Base-by-base conservation (phyloP, 2,329 filamentous ascomycete genomes). In the Aurifilum marmelostoma region DNA sequence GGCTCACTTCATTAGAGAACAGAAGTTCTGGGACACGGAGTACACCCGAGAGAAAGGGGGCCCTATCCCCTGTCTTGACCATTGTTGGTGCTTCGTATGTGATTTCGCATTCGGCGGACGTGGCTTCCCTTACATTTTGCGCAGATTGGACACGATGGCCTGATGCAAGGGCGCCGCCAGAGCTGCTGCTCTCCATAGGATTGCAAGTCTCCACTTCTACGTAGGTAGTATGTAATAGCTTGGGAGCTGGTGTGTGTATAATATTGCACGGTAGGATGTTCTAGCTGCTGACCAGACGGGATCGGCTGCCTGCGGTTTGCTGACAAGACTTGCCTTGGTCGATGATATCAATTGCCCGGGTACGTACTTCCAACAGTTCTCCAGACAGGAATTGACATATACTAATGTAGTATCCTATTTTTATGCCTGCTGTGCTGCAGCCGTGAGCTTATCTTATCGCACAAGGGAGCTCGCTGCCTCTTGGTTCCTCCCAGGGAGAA, bases 111-210 rank as follows among this genome's bases (percentile, higher is more conserved):
- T 16, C 11, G 16, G 52, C 52, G 52, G 11, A 56, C 2, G 24
- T 29, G 52, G 52, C 52, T 32, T 62, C 16, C 32, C 58, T 18
- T 27, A 41, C 58, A 47, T 16, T 47, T 39, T 61, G 32, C 29
- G 34, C 18, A 62, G 32, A 62, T 62, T 61, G 32, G 59, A 43
- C 59, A 62, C 39, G 29, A 62, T 62, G 24, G 59, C 29, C 59
- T 62, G 52, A 56, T 54, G 52, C 52, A 56, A 29, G 52, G 52
- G 24, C 52, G 24, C 29, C 52, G 24, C 29, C 24, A 56, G 52
- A 56, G 52, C 52, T 32, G 52, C 14, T 32, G 52, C 52, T 14
- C 52, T 29, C 52, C 12, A 56, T 29, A 56, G 52, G 52, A 56
- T 29, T 56, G 24, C 52, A 9, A 32, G 14, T 56, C 52, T 56